Conservation (phyloP, 768 basidiomycete species). For the Calocybe indica region DNA sequence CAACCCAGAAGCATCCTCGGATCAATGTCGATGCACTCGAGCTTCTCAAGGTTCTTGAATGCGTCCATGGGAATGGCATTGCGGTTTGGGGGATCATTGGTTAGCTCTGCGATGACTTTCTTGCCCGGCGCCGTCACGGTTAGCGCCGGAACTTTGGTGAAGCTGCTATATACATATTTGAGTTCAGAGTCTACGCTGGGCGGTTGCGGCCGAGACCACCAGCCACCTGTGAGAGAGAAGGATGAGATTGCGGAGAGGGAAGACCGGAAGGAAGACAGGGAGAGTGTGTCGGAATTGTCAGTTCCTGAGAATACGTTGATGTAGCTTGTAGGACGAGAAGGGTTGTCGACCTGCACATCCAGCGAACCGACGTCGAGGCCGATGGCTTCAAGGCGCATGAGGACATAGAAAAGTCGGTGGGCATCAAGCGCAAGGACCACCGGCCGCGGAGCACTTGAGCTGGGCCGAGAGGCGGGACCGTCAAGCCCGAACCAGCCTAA, state of each 20-base stretch:
- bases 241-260: constrained; percentile 72
- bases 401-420: constrained; percentile 82
- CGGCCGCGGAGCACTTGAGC: constrained; percentile 41
- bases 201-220: constrained; percentile 63
- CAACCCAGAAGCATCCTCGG: constrained; percentile 79
- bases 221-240: constrained; percentile 65
- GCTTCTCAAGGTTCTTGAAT: constrained; percentile 78
- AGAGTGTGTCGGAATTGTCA: constrained; percentile 71
- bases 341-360: constrained; percentile 68
- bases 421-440: constrained; percentile 66
- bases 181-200: constrained; percentile 66
- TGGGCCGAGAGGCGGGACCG: constrained; percentile 16
- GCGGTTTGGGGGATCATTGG: constrained; percentile 60
- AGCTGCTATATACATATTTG: constrained; percentile 82
- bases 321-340: constrained; percentile 74
- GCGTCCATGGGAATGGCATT: constrained; percentile 75
- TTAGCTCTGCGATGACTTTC: constrained; percentile 63
- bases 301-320: constrained; percentile 46
- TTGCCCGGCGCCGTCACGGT: constrained; percentile 57
- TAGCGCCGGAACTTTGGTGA: constrained; percentile 86
- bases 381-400: constrained; percentile 80
- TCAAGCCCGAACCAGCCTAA: constrained; percentile 51
- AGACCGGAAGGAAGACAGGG: constrained; percentile 69
- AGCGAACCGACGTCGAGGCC: constrained; percentile 75
- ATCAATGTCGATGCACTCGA: constrained; percentile 78